Conservation (phyloP, 2,329 filamentous ascomycete genomes). For the Aspergillaceae sp. region DNA sequence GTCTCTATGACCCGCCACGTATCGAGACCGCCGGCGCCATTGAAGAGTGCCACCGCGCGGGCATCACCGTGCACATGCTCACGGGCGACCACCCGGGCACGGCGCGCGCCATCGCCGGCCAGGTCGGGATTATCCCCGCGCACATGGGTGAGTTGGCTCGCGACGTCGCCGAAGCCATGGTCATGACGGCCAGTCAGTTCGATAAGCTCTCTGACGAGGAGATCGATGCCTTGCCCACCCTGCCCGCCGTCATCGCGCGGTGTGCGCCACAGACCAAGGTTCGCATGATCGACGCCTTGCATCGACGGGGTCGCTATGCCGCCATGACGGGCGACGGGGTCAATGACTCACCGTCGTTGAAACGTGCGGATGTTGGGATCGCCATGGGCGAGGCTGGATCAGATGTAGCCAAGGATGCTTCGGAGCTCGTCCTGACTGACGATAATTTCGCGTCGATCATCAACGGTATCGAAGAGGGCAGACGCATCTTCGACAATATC, state of each 20-base stretch:
- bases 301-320: conserved; percentile 58
- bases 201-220: conserved; percentile 66
- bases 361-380: conserved; percentile 75
- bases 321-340: conserved; percentile 89
- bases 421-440: conserved; percentile 62
- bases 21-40: conserved; percentile 69
- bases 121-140: conserved; percentile 66
- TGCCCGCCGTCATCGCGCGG: conserved; percentile 52
- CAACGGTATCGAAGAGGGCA: conserved; percentile 72
- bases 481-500: conserved; percentile 82
- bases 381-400: conserved; percentile 76
- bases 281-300: conserved; percentile 65
- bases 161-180: conserved; percentile 57
- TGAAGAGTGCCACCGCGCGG: conserved; percentile 59
- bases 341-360: conserved; percentile 76
- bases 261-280: conserved; percentile 61
- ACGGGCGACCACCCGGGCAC: conserved; percentile 76
- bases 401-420: conserved; percentile 66
- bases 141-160: conserved; percentile 53
- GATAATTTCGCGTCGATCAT: conserved; percentile 86
- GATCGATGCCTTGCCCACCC: conserved; percentile 52
- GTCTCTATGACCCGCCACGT: conserved; percentile 79
- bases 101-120: conserved; percentile 65
- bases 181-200: conserved; percentile 69
- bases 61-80: conserved; percentile 74